These are phyloP conservation scores for Suhomyces kilbournensis DNA, from an alignment of 805 yeast species.

Conservation along the genomic window DNA sequence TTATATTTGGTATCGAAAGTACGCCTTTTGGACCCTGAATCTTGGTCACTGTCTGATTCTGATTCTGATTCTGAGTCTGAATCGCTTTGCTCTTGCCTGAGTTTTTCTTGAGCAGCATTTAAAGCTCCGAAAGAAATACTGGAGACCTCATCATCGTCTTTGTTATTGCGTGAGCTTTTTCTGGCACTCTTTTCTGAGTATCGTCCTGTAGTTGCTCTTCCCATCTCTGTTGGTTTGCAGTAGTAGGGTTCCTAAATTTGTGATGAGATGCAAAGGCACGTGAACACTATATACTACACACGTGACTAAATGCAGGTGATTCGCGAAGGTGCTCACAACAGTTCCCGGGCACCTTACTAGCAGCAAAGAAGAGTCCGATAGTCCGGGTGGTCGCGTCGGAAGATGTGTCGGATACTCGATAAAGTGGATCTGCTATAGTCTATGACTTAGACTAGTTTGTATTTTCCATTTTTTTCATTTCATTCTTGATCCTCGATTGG, in stretches of 20 bases:
- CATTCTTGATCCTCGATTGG: neutral
- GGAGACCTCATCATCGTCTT: conserved; percentile 46
- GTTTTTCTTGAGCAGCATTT: conserved; percentile 50
- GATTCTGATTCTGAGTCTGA: conserved; percentile 12
- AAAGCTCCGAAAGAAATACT: conserved; percentile 65
- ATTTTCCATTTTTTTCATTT: neutral
- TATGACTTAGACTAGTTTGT: neutral
- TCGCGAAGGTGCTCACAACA: neutral
- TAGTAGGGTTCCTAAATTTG: neutral
- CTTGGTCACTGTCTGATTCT: conserved; percentile 1
- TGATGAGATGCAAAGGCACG: neutral
- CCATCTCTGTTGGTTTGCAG: neutral
- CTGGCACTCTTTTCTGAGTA: neutral
- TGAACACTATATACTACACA: neutral
- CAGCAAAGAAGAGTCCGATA: neutral
- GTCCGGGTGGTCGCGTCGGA: neutral
- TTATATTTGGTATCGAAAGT: neutral
- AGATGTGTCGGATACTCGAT: neutral
- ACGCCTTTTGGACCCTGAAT: conserved; percentile 2
- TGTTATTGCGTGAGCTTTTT: neutral
- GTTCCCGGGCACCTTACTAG: neutral
- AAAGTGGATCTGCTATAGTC: neutral
- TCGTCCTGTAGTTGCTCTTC: neutral
- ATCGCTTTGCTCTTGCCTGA: conserved; percentile 9
- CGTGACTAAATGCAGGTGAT: neutral